Percentiles rank a stretch among this genome's conserved stretches.
Evolutionary conservation across 495 filamentous ascomycete genomes (phyloP).

Genomic region (Penicillium ucsense): DNA sequence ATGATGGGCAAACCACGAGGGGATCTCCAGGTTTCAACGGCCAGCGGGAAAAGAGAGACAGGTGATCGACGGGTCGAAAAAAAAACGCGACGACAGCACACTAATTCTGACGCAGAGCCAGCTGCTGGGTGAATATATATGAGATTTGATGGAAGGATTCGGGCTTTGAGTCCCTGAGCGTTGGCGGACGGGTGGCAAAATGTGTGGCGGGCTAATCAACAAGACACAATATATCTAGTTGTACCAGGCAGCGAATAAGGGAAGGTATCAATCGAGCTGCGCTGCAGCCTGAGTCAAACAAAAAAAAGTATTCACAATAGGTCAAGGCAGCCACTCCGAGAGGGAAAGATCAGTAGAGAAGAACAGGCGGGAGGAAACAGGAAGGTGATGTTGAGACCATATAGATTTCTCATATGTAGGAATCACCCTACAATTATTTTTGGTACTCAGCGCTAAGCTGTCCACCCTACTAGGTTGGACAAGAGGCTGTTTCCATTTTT

Average conservation of each 20-base stretch:
- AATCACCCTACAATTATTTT: background rate
- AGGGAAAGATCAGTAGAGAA: background rate
- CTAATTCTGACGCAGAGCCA: too few species aligned
- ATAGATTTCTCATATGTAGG: background rate
- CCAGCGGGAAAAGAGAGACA: conserved; percentile 1
- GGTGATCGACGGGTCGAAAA: background rate
- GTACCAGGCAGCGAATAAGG: conserved; percentile 4
- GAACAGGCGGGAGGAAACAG: background rate
- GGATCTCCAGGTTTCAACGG: background rate
- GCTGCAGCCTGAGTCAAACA: conserved; percentile 1
- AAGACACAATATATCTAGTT: conserved; percentile 5
- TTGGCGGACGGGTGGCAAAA: background rate
- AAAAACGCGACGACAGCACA: background rate
- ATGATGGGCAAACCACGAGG: conserved; percentile 7
- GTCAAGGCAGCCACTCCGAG: background rate
- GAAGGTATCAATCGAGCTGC: conserved; percentile 5
- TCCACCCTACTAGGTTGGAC: background rate
- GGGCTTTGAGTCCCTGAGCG: too few species aligned
- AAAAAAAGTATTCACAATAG: background rate
- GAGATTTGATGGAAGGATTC: too few species aligned
- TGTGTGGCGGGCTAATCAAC: background rate
- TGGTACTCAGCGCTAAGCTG: conserved; percentile 7
- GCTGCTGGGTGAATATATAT: too few species aligned
- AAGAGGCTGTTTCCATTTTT: background rate
- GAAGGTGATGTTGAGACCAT: conserved; percentile 1